phyloP scores from a whole-genome alignment of 2,329 filamentous ascomycete species.

The Penicillium polonicum region DNA sequence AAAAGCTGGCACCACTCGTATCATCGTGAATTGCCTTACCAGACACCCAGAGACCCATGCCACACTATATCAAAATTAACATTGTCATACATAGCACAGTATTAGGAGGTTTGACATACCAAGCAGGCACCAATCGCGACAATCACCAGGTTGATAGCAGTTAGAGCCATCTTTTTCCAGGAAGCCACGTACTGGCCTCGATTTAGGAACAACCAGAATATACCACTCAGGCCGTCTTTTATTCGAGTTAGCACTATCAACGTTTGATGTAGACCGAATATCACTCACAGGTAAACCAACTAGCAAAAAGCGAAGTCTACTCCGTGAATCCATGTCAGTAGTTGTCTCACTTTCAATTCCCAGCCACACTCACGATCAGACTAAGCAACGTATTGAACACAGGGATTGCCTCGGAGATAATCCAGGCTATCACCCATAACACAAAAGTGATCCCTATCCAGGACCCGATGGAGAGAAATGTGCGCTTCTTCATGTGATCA shows the following conservation, averaged over 20 bases:
- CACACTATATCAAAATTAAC: constrained; percentile 1
- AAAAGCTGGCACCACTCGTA: constrained; percentile 13
- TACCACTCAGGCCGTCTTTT: constrained; percentile 14
- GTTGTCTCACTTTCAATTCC: neutral
- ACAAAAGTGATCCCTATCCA: constrained; percentile 58
- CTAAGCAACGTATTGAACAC: constrained; percentile 65
- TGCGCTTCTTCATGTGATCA: constrained; percentile 51
- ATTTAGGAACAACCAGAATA: constrained; percentile 18
- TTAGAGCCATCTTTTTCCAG: constrained; percentile 10
- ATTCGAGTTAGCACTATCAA: neutral
- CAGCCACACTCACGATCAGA: constrained; percentile 46
- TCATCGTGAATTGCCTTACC: constrained; percentile 19
- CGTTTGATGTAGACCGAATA: neutral
- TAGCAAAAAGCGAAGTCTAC: constrained; percentile 56
- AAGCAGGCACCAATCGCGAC: constrained; percentile 14
- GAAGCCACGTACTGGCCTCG: constrained; percentile 8
- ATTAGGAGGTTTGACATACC: neutral
- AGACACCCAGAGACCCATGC: constrained; percentile 21
- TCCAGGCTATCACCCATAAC: constrained; percentile 60
- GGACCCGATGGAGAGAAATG: constrained; percentile 48
- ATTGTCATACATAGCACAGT: accelerated
- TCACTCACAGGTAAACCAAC: constrained; percentile 58
- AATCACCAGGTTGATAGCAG: constrained; percentile 11
- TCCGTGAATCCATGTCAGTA: constrained; percentile 20
- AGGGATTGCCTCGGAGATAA: constrained; percentile 68